These are phyloP conservation scores for Somion occarium DNA, from an alignment of 1,284 basidiomycete genomes.

Conservation along the genomic window DNA sequence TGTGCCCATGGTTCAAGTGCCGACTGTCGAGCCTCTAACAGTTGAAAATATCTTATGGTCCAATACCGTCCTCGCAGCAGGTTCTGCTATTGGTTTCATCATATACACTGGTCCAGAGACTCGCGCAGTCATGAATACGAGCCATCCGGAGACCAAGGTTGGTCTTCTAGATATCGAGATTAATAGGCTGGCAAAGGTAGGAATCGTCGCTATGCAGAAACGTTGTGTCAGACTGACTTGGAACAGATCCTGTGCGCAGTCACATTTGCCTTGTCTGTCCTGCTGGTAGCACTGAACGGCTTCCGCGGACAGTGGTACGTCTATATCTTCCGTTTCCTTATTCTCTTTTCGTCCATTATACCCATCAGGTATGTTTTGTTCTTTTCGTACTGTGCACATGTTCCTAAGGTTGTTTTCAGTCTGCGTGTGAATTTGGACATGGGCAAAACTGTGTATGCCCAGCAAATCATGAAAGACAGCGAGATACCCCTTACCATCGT, in stretches of 20 bases:
- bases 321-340: conserved; percentile 95
- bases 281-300: conserved; percentile 93
- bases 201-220: conserved; percentile 8
- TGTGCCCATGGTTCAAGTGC: conserved; percentile 50
- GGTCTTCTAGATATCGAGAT: conserved; percentile 93
- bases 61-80: conserved; percentile 96
- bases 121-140: conserved; percentile 98
- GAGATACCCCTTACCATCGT: conserved; percentile 97
- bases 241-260: conserved; percentile 87
- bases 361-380: conserved; percentile 80
- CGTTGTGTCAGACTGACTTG: neutral
- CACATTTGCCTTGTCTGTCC: conserved; percentile 88
- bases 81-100: conserved; percentile 89
- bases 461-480: conserved; percentile 88
- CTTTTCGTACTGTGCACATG: neutral
- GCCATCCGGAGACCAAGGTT: conserved; percentile 93
- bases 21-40: conserved; percentile 74
- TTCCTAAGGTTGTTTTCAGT: conserved; percentile 36
- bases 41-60: conserved; percentile 97
- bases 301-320: conserved; percentile 96
- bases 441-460: conserved; percentile 98
- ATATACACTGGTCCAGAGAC: conserved; percentile 96
- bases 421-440: conserved; percentile 98
- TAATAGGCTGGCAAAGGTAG: conserved; percentile 90
- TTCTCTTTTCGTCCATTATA: conserved; percentile 98